phyloP scores from a whole-genome alignment of 208 protist species.

The Wallacemonas sp. region DNA sequence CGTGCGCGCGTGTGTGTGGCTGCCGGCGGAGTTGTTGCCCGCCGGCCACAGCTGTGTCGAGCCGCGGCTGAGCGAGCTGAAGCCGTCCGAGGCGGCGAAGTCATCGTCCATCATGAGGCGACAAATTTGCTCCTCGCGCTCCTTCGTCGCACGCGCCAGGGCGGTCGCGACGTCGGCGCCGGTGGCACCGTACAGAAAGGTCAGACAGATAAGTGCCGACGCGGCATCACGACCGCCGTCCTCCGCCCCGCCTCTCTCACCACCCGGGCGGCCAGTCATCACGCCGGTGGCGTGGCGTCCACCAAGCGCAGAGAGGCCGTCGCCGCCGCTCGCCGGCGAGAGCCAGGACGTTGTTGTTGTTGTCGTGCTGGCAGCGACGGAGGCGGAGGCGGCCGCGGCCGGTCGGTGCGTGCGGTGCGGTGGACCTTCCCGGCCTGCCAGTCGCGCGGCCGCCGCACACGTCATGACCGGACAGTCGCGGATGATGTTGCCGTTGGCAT shows the following conservation, averaged over 20 bases:
- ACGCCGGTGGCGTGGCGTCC: no score
- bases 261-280: no score
- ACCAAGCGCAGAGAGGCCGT: no score
- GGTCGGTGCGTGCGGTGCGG: no score
- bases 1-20: background rate
- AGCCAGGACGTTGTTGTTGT: no score
- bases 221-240: background rate
- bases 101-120: conserved; percentile 3
- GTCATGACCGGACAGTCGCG: background rate
- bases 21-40: background rate
- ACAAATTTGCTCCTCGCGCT: background rate
- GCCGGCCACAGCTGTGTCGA: background rate
- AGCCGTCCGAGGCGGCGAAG: background rate
- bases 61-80: background rate
- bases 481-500: conserved; percentile 3
- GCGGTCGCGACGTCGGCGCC: conserved; percentile 17
- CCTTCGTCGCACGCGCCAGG: background rate
- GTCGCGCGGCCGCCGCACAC: background rate
- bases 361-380: no score
- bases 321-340: no score
- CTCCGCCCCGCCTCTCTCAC: no score
- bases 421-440: background rate
- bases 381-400: no score
- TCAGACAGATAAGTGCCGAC: conserved; percentile 18
- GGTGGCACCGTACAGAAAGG: conserved; percentile 26